Conservation (phyloP, 2,329 filamentous ascomycete genomes). For the Mycogone perniciosa region DNA sequence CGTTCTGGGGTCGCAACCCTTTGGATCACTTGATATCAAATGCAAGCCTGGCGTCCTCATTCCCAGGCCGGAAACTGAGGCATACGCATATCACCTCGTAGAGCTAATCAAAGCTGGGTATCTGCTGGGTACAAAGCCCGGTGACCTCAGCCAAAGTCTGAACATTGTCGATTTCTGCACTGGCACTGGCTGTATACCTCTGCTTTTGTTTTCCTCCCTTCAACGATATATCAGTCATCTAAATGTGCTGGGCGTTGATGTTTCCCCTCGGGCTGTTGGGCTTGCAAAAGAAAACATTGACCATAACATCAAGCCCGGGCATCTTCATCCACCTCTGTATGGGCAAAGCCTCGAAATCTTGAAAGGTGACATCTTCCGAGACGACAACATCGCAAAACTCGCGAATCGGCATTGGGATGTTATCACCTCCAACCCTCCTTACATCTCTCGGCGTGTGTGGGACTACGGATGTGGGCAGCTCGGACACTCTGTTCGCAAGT, state of each 20-base stretch:
- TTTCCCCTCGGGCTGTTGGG: slow-evolving; percentile 57
- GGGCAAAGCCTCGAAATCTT: slow-evolving; percentile 36
- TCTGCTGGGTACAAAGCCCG: slow-evolving; percentile 10
- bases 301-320: slow-evolving; percentile 36
- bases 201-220: slow-evolving; percentile 64
- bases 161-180: slow-evolving; percentile 80
- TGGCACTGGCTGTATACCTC: slow-evolving; percentile 82
- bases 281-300: slow-evolving; percentile 60
- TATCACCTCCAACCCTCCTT: slow-evolving; percentile 84
- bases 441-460: slow-evolving; percentile 59
- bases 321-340: slow-evolving; percentile 15
- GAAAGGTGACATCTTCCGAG: slow-evolving; percentile 43
- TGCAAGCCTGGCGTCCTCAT: slow-evolving; percentile 78
- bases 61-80: slow-evolving; percentile 72
- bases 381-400: slow-evolving; percentile 29
- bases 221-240: slow-evolving; percentile 35
- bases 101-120: slow-evolving; percentile 31
- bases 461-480: slow-evolving; percentile 32
- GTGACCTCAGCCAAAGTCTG: slow-evolving; percentile 29
- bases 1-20: slow-evolving; percentile 79
- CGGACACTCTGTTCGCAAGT: slow-evolving; percentile 71
- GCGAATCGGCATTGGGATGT: slow-evolving; percentile 46
- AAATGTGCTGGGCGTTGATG: slow-evolving; percentile 63
- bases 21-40: slow-evolving; percentile 72
- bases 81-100: slow-evolving; percentile 55